These are phyloP conservation scores for Globisporangium megalacanthum DNA, from an alignment of 352 stramenopile genomes.

Conservation along the genomic window DNA sequence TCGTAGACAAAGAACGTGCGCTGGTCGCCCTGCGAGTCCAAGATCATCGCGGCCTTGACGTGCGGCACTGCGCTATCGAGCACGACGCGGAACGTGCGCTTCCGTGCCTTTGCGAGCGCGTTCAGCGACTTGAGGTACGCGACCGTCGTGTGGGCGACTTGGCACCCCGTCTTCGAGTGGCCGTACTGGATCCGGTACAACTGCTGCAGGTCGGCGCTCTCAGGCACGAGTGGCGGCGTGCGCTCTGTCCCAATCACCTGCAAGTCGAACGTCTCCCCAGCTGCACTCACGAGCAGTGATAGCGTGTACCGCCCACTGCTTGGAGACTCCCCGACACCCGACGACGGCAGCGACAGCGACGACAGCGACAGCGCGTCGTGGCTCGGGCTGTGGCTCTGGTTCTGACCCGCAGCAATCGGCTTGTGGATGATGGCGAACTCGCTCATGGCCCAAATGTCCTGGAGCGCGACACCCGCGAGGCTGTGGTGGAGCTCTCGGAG, in stretches of 20 bases:
- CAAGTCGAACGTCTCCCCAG: slow-evolving; percentile 75
- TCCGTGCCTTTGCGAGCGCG: slow-evolving; percentile 51
- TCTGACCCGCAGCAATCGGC: slow-evolving; percentile 6
- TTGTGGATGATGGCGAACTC: slow-evolving; percentile 76
- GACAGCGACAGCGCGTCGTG: background rate
- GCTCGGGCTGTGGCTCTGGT: slow-evolving; percentile 6
- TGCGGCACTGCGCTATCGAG: slow-evolving; percentile 78
- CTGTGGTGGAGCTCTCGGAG: slow-evolving; percentile 76
- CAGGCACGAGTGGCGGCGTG: slow-evolving; percentile 38
- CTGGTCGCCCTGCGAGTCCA: slow-evolving; percentile 82
- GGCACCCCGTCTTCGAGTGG: slow-evolving; percentile 76
- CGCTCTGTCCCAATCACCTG: slow-evolving; percentile 75
- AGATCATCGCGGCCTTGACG: slow-evolving; percentile 82
- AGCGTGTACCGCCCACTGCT: slow-evolving; percentile 54
- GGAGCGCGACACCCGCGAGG: slow-evolving; percentile 45
- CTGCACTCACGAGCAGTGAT: slow-evolving; percentile 72
- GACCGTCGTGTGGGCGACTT: slow-evolving; percentile 76
- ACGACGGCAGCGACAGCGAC: background rate
- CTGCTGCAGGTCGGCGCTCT: slow-evolving; percentile 54
- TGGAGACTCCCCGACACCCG: background rate
- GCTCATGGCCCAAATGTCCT: slow-evolving; percentile 76
- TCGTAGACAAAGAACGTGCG: slow-evolving; percentile 85
- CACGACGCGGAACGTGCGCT: slow-evolving; percentile 78
- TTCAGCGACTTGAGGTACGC: slow-evolving; percentile 79
- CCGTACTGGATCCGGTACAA: slow-evolving; percentile 74